These are phyloP conservation scores for Hortiboletus flavorubellus DNA, from an alignment of 768 basidiomycete genomes.

Conservation along the genomic window DNA sequence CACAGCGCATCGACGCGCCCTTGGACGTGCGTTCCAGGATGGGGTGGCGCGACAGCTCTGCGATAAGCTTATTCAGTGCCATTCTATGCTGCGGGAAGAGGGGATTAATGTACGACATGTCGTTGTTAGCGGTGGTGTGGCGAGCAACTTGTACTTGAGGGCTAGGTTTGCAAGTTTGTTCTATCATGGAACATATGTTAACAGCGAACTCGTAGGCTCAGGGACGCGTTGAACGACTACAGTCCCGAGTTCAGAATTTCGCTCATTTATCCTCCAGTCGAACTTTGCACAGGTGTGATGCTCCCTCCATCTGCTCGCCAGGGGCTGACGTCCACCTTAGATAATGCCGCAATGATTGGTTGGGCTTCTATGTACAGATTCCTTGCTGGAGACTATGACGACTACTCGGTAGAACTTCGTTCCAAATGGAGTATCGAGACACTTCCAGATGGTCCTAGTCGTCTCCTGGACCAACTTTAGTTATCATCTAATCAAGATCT, in stretches of 20 bases:
- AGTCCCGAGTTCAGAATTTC: slow-evolving; percentile 35
- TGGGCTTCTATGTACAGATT: slow-evolving; percentile 90
- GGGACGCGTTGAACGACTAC: slow-evolving; percentile 25
- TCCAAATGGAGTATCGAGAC: slow-evolving; percentile 78
- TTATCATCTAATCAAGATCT: neutral
- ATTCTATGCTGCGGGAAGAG: slow-evolving; percentile 41
- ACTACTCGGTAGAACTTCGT: slow-evolving; percentile 56
- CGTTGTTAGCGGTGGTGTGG: slow-evolving; percentile 91
- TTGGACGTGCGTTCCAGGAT: slow-evolving; percentile 72
- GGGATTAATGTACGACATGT: slow-evolving; percentile 52
- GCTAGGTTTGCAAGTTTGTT: slow-evolving; percentile 19
- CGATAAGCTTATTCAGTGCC: slow-evolving; percentile 53
- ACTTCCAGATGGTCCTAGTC: neutral
- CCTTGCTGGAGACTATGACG: slow-evolving; percentile 54
- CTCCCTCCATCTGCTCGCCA: too few species aligned
- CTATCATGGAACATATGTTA: too few species aligned
- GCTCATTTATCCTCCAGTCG: slow-evolving; percentile 68
- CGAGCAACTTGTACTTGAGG: slow-evolving; percentile 75
- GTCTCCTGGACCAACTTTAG: neutral
- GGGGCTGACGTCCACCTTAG: slow-evolving; percentile 36
- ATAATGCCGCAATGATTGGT: slow-evolving; percentile 96
- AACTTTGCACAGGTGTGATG: slow-evolving; percentile 73
- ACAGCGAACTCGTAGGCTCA: slow-evolving; percentile 22
- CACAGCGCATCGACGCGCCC: slow-evolving; percentile 32
- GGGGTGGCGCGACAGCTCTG: slow-evolving; percentile 71